A percentile compares a stretch with the other conserved stretches of the same genome.
Evolutionary conservation across 768 basidiomycete genomes (phyloP).

Genomic region (Polyporus arcularius): DNA sequence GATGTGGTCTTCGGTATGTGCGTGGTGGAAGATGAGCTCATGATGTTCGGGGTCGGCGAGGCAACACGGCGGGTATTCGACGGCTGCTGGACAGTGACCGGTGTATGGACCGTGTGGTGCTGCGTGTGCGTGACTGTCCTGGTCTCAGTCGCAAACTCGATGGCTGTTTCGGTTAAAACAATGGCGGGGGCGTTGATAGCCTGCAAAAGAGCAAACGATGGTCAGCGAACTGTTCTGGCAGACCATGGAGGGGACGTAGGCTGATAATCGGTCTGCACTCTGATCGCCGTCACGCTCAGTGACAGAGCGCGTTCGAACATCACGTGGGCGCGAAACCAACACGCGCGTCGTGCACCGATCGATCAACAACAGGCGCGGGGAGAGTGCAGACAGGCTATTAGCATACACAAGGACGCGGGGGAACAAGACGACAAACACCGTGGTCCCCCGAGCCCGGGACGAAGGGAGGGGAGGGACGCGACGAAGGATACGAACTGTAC

Average conservation of each 20-base stretch:
- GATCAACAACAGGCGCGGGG: conserved; percentile 21
- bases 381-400: conserved; percentile 32
- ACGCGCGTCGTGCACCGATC: conserved; percentile 36
- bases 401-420: conserved; percentile 63
- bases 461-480: conserved; percentile 67
- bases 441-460: conserved; percentile 92
- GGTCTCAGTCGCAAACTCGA: conserved; percentile 54
- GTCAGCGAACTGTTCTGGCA: conserved; percentile 25
- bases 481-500: conserved; percentile 69
- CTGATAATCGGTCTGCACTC: conserved; percentile 32
- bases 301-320: conserved; percentile 28
- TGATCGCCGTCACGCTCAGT: conserved; percentile 9
- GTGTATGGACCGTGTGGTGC: conserved; percentile 33
- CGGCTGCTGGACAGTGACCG: conserved; percentile 69
- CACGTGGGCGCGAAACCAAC: conserved; percentile 41
- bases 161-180: conserved; percentile 57
- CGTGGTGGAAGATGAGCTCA: conserved; percentile 55
- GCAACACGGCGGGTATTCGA: conserved; percentile 78
- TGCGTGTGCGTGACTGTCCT: conserved; percentile 43
- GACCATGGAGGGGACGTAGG: conserved; percentile 29
- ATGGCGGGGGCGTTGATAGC: conserved; percentile 43
- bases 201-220: conserved; percentile 26
- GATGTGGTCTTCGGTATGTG: conserved; percentile 72
- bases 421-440: conserved; percentile 66
- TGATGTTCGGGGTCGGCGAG: conserved; percentile 67